phyloP scores from a whole-genome alignment of 2,329 filamentous ascomycete species.

The Colletotrichum incanum region DNA sequence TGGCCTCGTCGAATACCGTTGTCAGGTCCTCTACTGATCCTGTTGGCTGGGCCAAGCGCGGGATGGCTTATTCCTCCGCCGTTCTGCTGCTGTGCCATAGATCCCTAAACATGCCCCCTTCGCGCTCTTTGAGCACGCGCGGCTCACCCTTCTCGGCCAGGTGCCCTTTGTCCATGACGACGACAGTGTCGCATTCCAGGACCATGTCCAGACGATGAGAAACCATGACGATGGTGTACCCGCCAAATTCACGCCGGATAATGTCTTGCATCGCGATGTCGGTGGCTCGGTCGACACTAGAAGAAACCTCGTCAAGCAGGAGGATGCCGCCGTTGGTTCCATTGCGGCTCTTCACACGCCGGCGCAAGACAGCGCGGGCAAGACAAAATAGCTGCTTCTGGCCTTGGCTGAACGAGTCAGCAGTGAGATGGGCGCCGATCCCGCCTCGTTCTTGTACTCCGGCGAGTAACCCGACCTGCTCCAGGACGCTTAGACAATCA shows the following conservation, averaged over 20 bases:
- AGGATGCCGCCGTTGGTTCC: conserved; percentile 46
- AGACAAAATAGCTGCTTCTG: conserved; percentile 77
- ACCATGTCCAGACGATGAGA: conserved; percentile 61
- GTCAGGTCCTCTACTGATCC: not conserved
- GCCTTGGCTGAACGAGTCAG: conserved; percentile 68
- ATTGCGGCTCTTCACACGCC: conserved; percentile 48
- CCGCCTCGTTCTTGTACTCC: conserved; percentile 55
- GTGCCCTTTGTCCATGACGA: conserved; percentile 60
- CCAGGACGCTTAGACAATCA: conserved; percentile 55
- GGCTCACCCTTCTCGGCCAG: conserved; percentile 54
- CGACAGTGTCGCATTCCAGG: conserved; percentile 61
- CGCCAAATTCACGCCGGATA: conserved; percentile 50
- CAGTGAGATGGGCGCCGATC: conserved; percentile 57
- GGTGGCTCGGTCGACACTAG: conserved; percentile 53
- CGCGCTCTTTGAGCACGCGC: not conserved
- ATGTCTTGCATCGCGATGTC: conserved; percentile 52
- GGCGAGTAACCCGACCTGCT: conserved; percentile 52
- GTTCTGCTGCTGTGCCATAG: conserved; percentile 30
- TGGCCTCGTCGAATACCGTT: not conserved
- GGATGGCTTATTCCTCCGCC: not conserved
- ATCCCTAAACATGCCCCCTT: conserved; percentile 23
- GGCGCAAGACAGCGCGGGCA: conserved; percentile 69
- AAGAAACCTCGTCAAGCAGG: conserved; percentile 55
- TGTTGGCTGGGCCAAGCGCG: not conserved
- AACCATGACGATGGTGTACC: conserved; percentile 64